Evolutionary conservation across 345 rosid species (phyloP).

Genomic region (Eucalyptus caleyi): DNA sequence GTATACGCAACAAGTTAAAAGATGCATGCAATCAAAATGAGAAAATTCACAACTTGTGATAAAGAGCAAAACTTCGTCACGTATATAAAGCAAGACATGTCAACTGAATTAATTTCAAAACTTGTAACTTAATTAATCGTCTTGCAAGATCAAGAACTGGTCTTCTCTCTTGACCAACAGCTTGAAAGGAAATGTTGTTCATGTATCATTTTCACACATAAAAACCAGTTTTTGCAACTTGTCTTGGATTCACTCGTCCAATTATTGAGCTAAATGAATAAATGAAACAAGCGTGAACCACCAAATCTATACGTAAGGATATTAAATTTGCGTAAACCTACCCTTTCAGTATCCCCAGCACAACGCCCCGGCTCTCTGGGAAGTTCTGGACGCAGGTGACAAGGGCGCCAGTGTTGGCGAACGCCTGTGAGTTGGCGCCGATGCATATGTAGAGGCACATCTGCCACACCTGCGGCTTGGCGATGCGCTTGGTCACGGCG

Average conservation of each 20-base stretch:
- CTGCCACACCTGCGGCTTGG: constrained; percentile 32
- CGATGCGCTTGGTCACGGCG: constrained; percentile 26
- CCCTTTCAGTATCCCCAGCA: constrained; percentile 45
- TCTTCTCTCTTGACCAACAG: not conserved
- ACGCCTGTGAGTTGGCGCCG: constrained; percentile 53
- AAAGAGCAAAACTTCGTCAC: not conserved
- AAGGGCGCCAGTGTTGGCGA: constrained; percentile 45
- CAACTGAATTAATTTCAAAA: not conserved
- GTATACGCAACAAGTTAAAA: not conserved
- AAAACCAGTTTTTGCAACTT: not conserved
- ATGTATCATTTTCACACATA: not conserved
- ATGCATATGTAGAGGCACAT: constrained; percentile 58
- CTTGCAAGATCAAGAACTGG: not conserved
- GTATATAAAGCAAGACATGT: not conserved
- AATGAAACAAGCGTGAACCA: not conserved
- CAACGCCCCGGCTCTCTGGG: constrained; percentile 46
- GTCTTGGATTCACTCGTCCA: not conserved
- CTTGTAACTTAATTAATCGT: not conserved
- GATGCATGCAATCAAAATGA: not conserved
- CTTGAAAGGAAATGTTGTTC: not conserved
- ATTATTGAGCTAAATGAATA: not conserved
- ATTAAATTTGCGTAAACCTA: not conserved
- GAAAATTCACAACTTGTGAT: not conserved
- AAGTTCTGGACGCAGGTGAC: constrained; percentile 61
- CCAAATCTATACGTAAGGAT: constrained; percentile 5